phyloP scores from a whole-genome alignment of 2,329 filamentous ascomycete genomes.

The Westerdykella aurantiaca region DNA sequence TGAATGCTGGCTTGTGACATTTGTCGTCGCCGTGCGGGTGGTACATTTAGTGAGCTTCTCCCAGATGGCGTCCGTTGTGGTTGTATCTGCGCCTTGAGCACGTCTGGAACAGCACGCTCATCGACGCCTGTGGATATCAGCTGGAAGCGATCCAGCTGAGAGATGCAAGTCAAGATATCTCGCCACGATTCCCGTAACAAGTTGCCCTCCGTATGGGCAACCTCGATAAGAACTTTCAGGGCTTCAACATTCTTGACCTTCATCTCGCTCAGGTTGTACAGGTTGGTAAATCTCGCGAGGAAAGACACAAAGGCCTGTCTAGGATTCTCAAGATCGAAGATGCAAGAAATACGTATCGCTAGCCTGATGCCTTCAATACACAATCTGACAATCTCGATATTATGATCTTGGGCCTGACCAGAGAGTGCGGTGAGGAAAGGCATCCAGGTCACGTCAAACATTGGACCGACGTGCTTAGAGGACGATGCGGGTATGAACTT shows the following conservation, averaged over 20 bases:
- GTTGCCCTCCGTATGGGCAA: slow-evolving; percentile 90
- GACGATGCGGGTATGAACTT: slow-evolving; percentile 89
- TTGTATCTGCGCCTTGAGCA: slow-evolving; percentile 67
- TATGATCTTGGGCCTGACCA: slow-evolving; percentile 89
- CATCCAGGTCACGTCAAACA: slow-evolving; percentile 99
- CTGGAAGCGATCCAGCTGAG: slow-evolving; percentile 90
- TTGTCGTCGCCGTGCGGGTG: slow-evolving; percentile 46
- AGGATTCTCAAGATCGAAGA: slow-evolving; percentile 90
- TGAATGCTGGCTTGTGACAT: slow-evolving; percentile 39
- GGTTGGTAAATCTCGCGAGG: slow-evolving; percentile 86
- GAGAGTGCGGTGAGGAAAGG: slow-evolving; percentile 94
- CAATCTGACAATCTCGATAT: slow-evolving; percentile 82
- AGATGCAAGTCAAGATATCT: slow-evolving; percentile 90
- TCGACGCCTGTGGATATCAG: slow-evolving; percentile 92
- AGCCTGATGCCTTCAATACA: slow-evolving; percentile 95
- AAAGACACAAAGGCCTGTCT: slow-evolving; percentile 92
- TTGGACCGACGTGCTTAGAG: slow-evolving; percentile 89
- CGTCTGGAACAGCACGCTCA: slow-evolving; percentile 85
- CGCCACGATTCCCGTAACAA: slow-evolving; percentile 86
- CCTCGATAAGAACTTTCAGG: slow-evolving; percentile 81
- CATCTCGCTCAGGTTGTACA: slow-evolving; percentile 94
- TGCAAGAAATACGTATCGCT: slow-evolving; percentile 84
- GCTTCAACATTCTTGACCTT: slow-evolving; percentile 95
- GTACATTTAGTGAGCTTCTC: slow-evolving; percentile 62
- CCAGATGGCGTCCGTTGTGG: slow-evolving; percentile 52